phyloP scores from a whole-genome alignment of 2,329 filamentous ascomycete species.

The Trichoderma koningii region DNA sequence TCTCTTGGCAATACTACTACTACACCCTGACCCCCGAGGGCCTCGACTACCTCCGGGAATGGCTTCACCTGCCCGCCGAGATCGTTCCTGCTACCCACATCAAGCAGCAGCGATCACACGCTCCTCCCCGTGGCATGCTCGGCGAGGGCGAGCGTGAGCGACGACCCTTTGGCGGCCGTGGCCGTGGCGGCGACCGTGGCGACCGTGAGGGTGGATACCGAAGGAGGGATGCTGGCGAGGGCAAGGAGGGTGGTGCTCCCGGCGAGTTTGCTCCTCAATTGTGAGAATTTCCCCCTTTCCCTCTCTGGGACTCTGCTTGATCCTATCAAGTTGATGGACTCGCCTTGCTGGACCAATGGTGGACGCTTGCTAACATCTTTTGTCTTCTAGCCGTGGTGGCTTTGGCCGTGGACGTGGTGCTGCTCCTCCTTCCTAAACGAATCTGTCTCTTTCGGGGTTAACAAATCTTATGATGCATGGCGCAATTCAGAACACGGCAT shows the following conservation, averaged over 20 bases:
- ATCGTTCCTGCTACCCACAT: constrained; percentile 99
- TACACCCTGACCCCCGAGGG: constrained; percentile 99
- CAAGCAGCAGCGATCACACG: constrained; percentile 99
- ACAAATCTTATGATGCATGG: constrained; percentile 49
- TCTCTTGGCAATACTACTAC: constrained; percentile 99
- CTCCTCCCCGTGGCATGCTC: constrained; percentile 98
- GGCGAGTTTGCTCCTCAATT: constrained; percentile 92
- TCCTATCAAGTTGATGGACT: neutral
- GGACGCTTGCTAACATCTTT: constrained; percentile 35
- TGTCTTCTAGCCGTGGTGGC: constrained; percentile 69
- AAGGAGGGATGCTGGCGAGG: constrained; percentile 81
- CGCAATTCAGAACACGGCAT: constrained; percentile 45
- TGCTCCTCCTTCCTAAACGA: constrained; percentile 67
- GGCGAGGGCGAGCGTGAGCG: constrained; percentile 81
- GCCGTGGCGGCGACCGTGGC: constrained; percentile 72
- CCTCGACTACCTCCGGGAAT: constrained; percentile 99
- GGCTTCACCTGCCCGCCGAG: constrained; percentile 99
- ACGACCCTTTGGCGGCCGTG: constrained; percentile 75
- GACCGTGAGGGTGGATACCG: constrained; percentile 90
- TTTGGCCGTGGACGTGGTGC: constrained; percentile 86
- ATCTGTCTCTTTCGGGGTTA: constrained; percentile 45
- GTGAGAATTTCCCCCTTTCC: constrained; percentile 52
- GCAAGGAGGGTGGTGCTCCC: constrained; percentile 90
- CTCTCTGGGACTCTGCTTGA: neutral
- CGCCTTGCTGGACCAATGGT: neutral